phyloP scores from a whole-genome alignment of 371 early-diverging fungal genomes.

The Mortierella sp. region DNA sequence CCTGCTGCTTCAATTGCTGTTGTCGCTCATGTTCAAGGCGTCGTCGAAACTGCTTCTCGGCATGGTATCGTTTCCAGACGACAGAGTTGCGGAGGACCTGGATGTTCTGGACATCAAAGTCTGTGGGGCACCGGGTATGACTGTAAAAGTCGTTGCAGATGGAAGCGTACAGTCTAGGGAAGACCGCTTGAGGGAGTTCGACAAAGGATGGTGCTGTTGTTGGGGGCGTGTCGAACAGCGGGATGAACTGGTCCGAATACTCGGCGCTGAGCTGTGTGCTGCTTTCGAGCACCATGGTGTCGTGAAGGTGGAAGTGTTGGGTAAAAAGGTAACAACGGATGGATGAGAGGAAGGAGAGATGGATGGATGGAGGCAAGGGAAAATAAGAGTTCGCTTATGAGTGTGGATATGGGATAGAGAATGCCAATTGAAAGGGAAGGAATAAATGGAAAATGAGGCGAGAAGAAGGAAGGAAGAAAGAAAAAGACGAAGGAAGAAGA shows the following conservation, averaged over 20 bases:
- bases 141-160: slow-evolving; percentile 31
- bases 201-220: not conserved
- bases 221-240: not conserved
- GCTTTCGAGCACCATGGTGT: not conserved
- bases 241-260: not conserved
- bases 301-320: too few species aligned
- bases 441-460: too few species aligned
- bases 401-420: too few species aligned
- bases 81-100: slow-evolving; percentile 37
- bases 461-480: too few species aligned
- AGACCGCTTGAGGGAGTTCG: not conserved
- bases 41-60: slow-evolving; percentile 38
- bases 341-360: too few species aligned
- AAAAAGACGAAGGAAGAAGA: too few species aligned
- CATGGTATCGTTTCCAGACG: slow-evolving; percentile 42
- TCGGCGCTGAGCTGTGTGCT: not conserved
- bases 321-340: not conserved
- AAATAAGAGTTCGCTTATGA: too few species aligned
- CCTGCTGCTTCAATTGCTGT: too few species aligned
- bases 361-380: too few species aligned
- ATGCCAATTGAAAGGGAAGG: too few species aligned
- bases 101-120: slow-evolving; percentile 31
- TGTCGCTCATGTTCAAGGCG: slow-evolving; percentile 10
- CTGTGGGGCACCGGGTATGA: slow-evolving; percentile 22
- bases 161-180: not conserved